phyloP scores from a whole-genome alignment of 257 asterid genomes.

The Przewalskia tangutica region DNA sequence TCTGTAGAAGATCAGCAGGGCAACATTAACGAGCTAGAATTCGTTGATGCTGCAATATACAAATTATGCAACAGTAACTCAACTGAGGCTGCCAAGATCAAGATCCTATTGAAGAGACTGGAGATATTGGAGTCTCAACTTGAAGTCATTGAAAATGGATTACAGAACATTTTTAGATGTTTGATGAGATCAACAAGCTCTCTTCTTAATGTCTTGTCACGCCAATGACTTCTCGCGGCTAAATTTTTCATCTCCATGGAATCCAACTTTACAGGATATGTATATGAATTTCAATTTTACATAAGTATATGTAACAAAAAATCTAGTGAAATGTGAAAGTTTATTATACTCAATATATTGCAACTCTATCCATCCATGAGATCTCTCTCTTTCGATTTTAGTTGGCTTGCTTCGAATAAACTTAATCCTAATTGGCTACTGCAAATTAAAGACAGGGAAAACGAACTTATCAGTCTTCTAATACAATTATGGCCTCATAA shows the following conservation, averaged over 20 bases:
- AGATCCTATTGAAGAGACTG: background rate
- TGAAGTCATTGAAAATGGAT: background rate
- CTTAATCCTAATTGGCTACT: background rate
- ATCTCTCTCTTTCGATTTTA: background rate
- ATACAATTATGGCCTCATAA: background rate
- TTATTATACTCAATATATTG: background rate
- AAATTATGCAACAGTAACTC: background rate
- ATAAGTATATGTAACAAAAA: background rate
- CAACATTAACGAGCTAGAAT: background rate
- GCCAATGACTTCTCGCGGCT: background rate
- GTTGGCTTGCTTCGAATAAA: background rate
- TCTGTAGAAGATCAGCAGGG: background rate
- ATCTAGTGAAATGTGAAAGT: background rate
- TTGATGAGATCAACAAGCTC: constrained; percentile 1
- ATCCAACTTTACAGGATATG: background rate
- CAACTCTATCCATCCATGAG: background rate
- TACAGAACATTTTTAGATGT: background rate
- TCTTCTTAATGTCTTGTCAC: background rate
- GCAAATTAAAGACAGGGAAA: background rate
- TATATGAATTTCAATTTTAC: background rate
- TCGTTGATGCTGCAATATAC: background rate
- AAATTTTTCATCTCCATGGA: background rate
- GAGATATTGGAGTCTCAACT: background rate
- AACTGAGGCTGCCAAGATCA: background rate
- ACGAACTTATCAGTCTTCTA: background rate